Conservation (phyloP, 768 basidiomycete genomes). For the Lentinula edodes region DNA sequence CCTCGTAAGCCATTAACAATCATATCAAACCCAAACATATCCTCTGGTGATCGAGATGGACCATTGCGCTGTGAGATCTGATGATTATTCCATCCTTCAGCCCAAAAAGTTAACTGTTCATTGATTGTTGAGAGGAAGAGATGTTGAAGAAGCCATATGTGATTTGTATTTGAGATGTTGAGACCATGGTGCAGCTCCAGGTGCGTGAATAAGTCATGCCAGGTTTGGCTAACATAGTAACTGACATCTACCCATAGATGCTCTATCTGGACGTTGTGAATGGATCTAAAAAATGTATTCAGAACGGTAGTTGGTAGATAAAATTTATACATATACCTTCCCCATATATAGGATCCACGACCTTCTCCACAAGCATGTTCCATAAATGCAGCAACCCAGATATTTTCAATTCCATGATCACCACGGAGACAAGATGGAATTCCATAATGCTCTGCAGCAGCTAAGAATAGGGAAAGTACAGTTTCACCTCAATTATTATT, state of each 20-base stretch:
- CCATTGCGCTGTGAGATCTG: not conserved
- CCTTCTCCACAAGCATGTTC: conserved; percentile 11
- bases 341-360: conserved; percentile 30
- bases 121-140: conserved; percentile 19
- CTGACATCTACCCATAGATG: not conserved
- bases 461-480: conserved; percentile 27
- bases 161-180: not conserved
- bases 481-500: conserved; percentile 33
- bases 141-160: not conserved
- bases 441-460: conserved; percentile 7
- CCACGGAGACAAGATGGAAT: conserved; percentile 16
- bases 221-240: conserved; percentile 5
- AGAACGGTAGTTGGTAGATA: not conserved
- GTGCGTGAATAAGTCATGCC: conserved; percentile 19
- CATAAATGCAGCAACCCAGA: conserved; percentile 27
- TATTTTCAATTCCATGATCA: conserved; percentile 34
- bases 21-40: conserved; percentile 7
- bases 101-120: not conserved
- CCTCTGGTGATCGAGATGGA: not conserved
- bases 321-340: conserved; percentile 15
- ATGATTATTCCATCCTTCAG: conserved; percentile 4
- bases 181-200: conserved; percentile 17
- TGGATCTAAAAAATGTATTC: not conserved
- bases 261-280: not conserved
- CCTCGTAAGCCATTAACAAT: not conserved